Evolutionary conservation across 139 green algal genomes (phyloP), one percentile per base, ranked within the genome.

Genomic region (Coccomyxa sp.): DNA sequence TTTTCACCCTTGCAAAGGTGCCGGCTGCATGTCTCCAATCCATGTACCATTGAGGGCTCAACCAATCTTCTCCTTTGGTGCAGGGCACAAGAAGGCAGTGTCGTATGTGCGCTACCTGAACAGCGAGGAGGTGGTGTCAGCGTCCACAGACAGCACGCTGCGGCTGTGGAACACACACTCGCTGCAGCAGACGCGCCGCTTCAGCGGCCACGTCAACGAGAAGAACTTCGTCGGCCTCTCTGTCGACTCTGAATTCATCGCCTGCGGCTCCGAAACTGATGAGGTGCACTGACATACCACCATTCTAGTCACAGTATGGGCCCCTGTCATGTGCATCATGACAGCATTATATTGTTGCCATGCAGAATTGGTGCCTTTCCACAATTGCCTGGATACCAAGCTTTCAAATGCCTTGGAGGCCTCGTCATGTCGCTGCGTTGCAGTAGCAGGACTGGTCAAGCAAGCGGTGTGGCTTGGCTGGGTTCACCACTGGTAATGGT

Each of bases 191-290:
- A 9, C 60, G 75, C 91, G 91, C 67, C 86, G 89, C 18, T 97
- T 91, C 84, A 79, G 77, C 1, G 96, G 96, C 31, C 96, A 99
- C 85, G 76, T 82, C 58, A 99, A 99, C 71, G 92, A 97, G 84
- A 94, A 95, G 82, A 98, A 99, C 87, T 99, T 99, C 87, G 95
- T 98, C n/a, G 96, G 96, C 21, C 87, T 99, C 30, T 84, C 88
- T 10, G 91, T 94, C 0, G 87, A 93, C 9, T 89, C 90, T 28
- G 94, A 95, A 51, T 91, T 98, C 28, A 79, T 97, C 0, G 96
- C 95, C 11, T 93, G 90, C 63, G 95, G 95, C n/a, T 95, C 88
- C 57, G 95, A 98, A 75, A 93, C 87, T 28, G 92, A 93, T 80
- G 90, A 95, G 76, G 84, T 87, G 23, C 32, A 23, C 0, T 77